These are phyloP conservation scores for Anacardium occidentale DNA, from an alignment of 345 rosid genomes.

Conservation along the genomic window DNA sequence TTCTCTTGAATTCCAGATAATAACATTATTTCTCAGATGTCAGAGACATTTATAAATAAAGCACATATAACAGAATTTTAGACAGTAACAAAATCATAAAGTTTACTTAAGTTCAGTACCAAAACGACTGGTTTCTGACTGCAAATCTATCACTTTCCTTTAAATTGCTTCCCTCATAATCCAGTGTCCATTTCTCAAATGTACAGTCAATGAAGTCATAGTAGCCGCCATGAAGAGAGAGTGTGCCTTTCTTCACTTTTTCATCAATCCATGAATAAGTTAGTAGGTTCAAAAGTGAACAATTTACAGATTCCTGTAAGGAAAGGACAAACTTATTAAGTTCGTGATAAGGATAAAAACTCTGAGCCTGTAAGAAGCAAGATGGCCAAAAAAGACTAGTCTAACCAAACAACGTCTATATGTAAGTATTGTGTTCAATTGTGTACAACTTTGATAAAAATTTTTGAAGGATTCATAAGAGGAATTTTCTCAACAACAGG, in stretches of 20 bases:
- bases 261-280: slow-evolving; percentile 96
- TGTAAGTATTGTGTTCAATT: not conserved
- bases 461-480: not conserved
- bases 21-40: slow-evolving; percentile 18
- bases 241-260: slow-evolving; percentile 53
- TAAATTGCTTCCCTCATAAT: slow-evolving; percentile 46
- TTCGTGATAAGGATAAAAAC: too few species aligned
- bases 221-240: slow-evolving; percentile 87
- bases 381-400: not conserved
- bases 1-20: slow-evolving; percentile 17
- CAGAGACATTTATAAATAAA: slow-evolving; percentile 11
- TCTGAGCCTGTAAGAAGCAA: not conserved
- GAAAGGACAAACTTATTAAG: not conserved
- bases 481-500: not conserved
- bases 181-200: slow-evolving; percentile 95
- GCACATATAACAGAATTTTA: not conserved
- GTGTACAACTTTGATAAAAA: not conserved
- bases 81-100: not conserved
- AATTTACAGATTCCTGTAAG: slow-evolving; percentile 68
- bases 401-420: not conserved
- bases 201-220: slow-evolving; percentile 77
- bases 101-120: slow-evolving; percentile 43
- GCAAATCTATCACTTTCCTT: slow-evolving; percentile 36
- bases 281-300: slow-evolving; percentile 70
- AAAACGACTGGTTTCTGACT: slow-evolving; percentile 55